Evolutionary conservation across 352 stramenopile species (phyloP).

Genomic region (Saprolegnia diclina): DNA sequence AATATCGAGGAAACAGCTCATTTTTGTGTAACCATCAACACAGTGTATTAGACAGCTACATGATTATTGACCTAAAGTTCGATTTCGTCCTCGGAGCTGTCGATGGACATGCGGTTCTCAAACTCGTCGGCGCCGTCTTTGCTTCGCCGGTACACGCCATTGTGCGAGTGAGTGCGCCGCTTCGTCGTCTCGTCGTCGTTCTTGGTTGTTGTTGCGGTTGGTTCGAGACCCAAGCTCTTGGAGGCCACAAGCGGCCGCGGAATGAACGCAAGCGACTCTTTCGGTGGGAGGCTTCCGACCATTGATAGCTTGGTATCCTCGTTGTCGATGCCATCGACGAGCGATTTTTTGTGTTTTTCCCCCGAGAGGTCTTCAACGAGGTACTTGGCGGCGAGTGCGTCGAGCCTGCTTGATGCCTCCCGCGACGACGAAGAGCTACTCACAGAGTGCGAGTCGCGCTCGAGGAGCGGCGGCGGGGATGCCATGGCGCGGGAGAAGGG

Average conservation of each 20-base stretch:
- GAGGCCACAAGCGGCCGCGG: not conserved
- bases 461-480: not conserved
- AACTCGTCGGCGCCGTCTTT: slow-evolving; percentile 7
- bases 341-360: not conserved
- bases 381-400: slow-evolving; percentile 23
- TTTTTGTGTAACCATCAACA: too few relatives aligned
- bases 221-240: slow-evolving; percentile 6
- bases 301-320: not conserved
- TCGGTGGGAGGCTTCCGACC: not conserved
- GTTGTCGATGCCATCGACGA: too few relatives aligned
- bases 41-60: not conserved
- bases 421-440: not conserved
- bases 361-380: not conserved
- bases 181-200: not conserved
- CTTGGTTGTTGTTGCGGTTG: not conserved
- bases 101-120: slow-evolving; percentile 2
- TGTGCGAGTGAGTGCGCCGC: not conserved
- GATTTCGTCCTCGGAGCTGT: slow-evolving; percentile 23
- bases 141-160: slow-evolving; percentile 13
- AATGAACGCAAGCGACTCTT: not conserved
- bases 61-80: slow-evolving; percentile 22
- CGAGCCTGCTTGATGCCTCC: slow-evolving; percentile 5
- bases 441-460: not conserved
- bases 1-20: too few relatives aligned
- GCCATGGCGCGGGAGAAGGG: not conserved